phyloP scores from a whole-genome alignment of 257 asterid genomes.

The Solanum microdontum region DNA sequence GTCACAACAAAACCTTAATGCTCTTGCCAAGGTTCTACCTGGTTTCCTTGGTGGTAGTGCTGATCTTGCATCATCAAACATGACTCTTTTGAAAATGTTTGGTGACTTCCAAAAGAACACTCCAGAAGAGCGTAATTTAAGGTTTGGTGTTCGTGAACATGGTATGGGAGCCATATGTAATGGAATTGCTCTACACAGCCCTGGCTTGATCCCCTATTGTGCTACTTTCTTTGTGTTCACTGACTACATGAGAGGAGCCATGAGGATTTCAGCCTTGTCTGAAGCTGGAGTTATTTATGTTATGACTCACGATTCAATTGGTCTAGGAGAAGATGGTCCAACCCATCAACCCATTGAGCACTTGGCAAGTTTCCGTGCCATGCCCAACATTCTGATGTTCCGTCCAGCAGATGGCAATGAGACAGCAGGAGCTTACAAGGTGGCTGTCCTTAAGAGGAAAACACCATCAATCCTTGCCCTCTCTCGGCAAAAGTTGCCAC shows the following conservation, averaged over 20 bases:
- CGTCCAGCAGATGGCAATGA: conserved; percentile 92
- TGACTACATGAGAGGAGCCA: conserved; percentile 92
- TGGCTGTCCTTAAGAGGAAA: conserved; percentile 55
- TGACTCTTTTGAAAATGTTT: conserved; percentile 65
- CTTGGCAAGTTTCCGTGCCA: conserved; percentile 70
- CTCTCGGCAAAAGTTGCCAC: conserved; percentile 52
- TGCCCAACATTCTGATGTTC: conserved; percentile 61
- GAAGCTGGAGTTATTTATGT: conserved; percentile 62
- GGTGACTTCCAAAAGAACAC: conserved; percentile 76
- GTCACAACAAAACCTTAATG: conserved; percentile 53
- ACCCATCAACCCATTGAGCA: conserved; percentile 78
- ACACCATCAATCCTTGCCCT: conserved; percentile 66
- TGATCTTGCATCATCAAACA: conserved; percentile 81
- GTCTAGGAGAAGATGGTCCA: conserved; percentile 73
- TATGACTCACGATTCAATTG: conserved; percentile 71
- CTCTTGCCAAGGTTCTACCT: conserved; percentile 70
- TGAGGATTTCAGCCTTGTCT: conserved; percentile 63
- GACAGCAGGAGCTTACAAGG: conserved; percentile 76
- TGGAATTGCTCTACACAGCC: conserved; percentile 73
- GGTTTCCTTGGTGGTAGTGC: conserved; percentile 91
- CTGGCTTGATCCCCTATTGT: conserved; percentile 70
- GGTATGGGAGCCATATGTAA: conserved; percentile 83
- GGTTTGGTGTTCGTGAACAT: conserved; percentile 74
- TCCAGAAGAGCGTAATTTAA: conserved; percentile 53
- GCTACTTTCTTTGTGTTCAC: conserved; percentile 90